Evolutionary conservation across 2,329 filamentous ascomycete genomes (phyloP), one percentile per base, ranked within the genome.

Genomic region (Dactylonectria estremocensis): DNA sequence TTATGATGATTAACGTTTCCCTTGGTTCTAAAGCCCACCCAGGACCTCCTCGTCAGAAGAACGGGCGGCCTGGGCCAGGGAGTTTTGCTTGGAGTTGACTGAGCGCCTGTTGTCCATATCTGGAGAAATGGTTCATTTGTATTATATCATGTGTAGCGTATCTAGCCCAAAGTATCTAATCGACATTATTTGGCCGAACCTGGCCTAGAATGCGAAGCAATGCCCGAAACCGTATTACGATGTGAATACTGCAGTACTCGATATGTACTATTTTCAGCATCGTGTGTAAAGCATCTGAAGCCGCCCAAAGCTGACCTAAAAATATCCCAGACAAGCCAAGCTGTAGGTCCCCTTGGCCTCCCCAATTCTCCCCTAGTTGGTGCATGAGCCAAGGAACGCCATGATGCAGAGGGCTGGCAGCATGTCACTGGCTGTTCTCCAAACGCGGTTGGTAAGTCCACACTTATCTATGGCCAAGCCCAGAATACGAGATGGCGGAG

Each of bases 1-100:
- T 73, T 56, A 76, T 61, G 74, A 76, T 46, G 61, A 64, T 66
- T 20, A 64, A 75, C 66, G 73, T 63, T 75, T 74, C 61, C 54
- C 55, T 73, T 74, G 67, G 37, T 69, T 59, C 58, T 28, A 63
- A 55, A 24, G 18, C n/a, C 9, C 11, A 52, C n/a, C 18, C 45
- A 35, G 55, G 50, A 5, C 56, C 52, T n/a, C 6, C 10, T 11
- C 16, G 5, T 48, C 14, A 14, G 16, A 28, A 35, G 22, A 20
- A 22, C 11, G 56, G 37, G 49, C 22, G 40, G 18, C 49, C 11
- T 16, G 6, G 31, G 33, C 46, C 7, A 13, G 3, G 45, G 52
- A 57, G 45, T 61, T 61, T 49, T 56, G 35, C n/a, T 57, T 65
- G 55, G 61, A 60, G 55, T 68, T 68, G 46, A 50, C 37, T 43